phyloP scores from a whole-genome alignment of 495 filamentous ascomycete genomes.

The Lentithecium fluviatile region DNA sequence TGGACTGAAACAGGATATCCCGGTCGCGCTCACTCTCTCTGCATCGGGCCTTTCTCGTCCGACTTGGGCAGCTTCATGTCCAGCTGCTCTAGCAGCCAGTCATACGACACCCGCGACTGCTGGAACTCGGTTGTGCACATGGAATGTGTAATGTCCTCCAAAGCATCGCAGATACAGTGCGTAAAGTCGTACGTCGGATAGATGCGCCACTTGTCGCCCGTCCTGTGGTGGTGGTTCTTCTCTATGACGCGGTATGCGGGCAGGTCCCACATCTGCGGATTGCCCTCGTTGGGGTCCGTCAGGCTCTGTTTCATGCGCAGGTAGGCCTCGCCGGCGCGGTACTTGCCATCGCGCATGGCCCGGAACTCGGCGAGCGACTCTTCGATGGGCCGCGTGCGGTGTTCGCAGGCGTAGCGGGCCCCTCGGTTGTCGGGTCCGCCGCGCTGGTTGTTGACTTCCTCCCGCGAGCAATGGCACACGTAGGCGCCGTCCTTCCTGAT shows the following conservation, averaged over 20 bases:
- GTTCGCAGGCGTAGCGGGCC: constrained; percentile 71
- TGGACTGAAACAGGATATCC: background rate
- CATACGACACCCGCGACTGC: constrained; percentile 72
- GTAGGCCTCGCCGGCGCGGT: constrained; percentile 81
- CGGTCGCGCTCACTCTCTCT: constrained; percentile 60
- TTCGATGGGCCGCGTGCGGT: constrained; percentile 71
- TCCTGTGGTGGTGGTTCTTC: constrained; percentile 66
- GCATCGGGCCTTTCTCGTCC: constrained; percentile 63
- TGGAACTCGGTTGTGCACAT: constrained; percentile 88
- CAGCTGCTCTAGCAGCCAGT: constrained; percentile 78
- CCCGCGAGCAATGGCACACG: constrained; percentile 69
- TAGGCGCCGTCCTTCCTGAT: constrained; percentile 73
- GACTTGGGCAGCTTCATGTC: constrained; percentile 57
- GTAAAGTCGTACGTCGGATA: constrained; percentile 93
- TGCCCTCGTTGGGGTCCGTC: constrained; percentile 43
- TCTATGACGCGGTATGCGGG: constrained; percentile 76
- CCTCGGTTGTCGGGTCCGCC: constrained; percentile 67
- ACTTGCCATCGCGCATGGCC: constrained; percentile 88
- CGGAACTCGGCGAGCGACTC: constrained; percentile 80
- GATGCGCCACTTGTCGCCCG: constrained; percentile 73
- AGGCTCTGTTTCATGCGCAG: constrained; percentile 89
- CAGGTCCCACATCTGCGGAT: constrained; percentile 66
- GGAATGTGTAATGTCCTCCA: constrained; percentile 84
- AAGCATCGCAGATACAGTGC: constrained; percentile 83
- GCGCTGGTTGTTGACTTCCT: constrained; percentile 79